Percentiles rank a stretch among this genome's conserved stretches.
These are phyloP conservation scores for Ogataea philodendri DNA, from an alignment of 805 yeast species.

Conservation along the genomic window DNA sequence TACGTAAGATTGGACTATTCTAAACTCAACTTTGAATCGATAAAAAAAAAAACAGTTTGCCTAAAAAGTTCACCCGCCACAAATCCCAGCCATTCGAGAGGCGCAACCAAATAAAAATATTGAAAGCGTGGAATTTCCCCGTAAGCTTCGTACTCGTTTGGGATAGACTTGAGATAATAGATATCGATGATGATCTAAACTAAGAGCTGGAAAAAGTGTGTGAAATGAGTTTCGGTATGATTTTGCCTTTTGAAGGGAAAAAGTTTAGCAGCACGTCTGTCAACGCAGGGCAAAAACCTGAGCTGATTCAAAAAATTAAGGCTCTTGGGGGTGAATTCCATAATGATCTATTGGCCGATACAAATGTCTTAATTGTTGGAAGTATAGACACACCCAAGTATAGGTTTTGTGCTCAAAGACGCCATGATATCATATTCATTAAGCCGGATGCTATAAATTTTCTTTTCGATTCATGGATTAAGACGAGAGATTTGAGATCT, in stretches of 20 bases:
- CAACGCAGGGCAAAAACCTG: constrained; percentile 39
- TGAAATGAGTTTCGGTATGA: no score
- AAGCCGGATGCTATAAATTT: constrained; percentile 43
- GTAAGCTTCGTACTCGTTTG: no score
- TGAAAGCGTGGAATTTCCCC: no score
- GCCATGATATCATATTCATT: constrained; percentile 59
- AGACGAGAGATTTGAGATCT: constrained; percentile 35
- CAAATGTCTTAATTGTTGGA: constrained; percentile 59
- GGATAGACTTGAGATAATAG: no score
- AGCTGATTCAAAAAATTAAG: constrained; percentile 44
- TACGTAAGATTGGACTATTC: not conserved
- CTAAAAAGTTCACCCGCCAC: no score
- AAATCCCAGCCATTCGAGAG: no score
- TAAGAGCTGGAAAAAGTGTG: no score
- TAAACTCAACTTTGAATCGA: not conserved
- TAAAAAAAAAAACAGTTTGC: no score
- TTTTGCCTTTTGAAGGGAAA: constrained; percentile 43
- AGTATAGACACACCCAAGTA: constrained; percentile 54
- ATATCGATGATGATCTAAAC: no score
- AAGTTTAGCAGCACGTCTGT: constrained; percentile 60
- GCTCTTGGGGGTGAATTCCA: constrained; percentile 60
- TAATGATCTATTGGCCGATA: constrained; percentile 60
- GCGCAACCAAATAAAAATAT: no score
- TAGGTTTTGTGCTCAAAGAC: constrained; percentile 45
- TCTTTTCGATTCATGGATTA: constrained; percentile 51